A percentile compares a stretch with the other conserved stretches of the same genome.
Evolutionary conservation across 331 rosid species (phyloP).

Genomic region (Rosa hybrid): DNA sequence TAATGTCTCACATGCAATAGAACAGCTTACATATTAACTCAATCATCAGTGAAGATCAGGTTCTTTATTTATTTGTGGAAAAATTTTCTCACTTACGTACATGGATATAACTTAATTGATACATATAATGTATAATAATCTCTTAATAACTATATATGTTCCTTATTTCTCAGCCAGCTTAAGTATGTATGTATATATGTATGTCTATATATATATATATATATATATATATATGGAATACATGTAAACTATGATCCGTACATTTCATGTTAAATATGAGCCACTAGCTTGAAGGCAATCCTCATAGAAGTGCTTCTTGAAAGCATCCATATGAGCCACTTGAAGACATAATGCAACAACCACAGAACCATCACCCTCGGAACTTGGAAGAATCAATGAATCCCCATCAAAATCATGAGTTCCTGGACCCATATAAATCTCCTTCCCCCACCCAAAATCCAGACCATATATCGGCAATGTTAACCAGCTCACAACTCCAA

Average conservation of each 20-base stretch:
- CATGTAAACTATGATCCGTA: not conserved
- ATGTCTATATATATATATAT: too few relatives aligned
- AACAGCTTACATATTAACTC: too few relatives aligned
- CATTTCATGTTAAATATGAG: not conserved
- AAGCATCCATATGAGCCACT: constrained; percentile 47
- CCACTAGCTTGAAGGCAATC: not conserved
- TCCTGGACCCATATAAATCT: constrained; percentile 55
- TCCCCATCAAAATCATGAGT: constrained; percentile 51
- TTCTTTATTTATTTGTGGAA: not conserved
- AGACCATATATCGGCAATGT: constrained; percentile 48
- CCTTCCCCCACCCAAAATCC: constrained; percentile 76
- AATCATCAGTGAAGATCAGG: too few relatives aligned
- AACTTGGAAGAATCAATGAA: constrained; percentile 40
- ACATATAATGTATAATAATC: too few relatives aligned
- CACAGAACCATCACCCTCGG: constrained; percentile 43
- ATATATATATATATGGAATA: not conserved
- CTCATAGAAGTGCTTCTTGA: constrained; percentile 49
- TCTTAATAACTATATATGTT: not conserved
- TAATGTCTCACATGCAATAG: too few relatives aligned
- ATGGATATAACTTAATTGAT: not conserved
- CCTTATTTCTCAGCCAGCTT: not conserved
- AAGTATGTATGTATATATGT: not conserved
- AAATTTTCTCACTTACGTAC: not conserved
- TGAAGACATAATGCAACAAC: constrained; percentile 44
- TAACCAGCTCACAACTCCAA: constrained; percentile 54